Conservation (phyloP, 371 early-diverging fungal species). For the Apophysomyces sp. region DNA sequence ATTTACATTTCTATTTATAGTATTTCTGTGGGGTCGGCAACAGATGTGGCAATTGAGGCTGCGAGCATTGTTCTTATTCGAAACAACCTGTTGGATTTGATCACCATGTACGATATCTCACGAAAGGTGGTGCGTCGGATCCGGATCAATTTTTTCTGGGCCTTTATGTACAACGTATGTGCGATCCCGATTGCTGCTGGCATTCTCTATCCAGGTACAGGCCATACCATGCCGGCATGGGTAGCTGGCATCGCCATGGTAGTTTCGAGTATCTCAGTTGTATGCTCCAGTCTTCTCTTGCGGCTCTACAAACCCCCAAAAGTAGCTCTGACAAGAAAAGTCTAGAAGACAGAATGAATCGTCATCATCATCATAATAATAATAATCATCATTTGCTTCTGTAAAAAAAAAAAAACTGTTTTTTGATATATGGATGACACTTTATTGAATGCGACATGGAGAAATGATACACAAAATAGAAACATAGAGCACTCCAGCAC, state of each 20-base stretch:
- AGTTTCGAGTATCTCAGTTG: constrained; percentile 73
- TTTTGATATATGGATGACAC: no score
- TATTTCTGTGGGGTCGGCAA: constrained; percentile 75
- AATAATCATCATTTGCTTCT: no score
- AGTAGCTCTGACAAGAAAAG: neutral
- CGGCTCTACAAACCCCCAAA: constrained; percentile 50
- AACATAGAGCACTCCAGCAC: neutral
- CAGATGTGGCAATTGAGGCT: constrained; percentile 81
- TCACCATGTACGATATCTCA: constrained; percentile 66
- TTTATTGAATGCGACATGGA: neutral
- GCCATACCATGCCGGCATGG: constrained; percentile 61
- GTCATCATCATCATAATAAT: neutral
- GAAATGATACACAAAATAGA: neutral
- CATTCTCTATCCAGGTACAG: constrained; percentile 58
- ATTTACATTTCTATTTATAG: no score
- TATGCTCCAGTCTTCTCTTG: constrained; percentile 67
- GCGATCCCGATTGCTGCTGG: constrained; percentile 87
- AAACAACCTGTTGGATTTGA: constrained; percentile 67
- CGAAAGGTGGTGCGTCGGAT: constrained; percentile 67
- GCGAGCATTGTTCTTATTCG: constrained; percentile 75
- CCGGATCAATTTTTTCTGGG: constrained; percentile 79
- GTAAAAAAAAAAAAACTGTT: no score
- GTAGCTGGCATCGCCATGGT: constrained; percentile 87
- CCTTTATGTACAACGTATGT: constrained; percentile 73
- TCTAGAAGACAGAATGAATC: neutral